phyloP scores from a whole-genome alignment of 331 rosid genomes.

The Ulmus americana region DNA sequence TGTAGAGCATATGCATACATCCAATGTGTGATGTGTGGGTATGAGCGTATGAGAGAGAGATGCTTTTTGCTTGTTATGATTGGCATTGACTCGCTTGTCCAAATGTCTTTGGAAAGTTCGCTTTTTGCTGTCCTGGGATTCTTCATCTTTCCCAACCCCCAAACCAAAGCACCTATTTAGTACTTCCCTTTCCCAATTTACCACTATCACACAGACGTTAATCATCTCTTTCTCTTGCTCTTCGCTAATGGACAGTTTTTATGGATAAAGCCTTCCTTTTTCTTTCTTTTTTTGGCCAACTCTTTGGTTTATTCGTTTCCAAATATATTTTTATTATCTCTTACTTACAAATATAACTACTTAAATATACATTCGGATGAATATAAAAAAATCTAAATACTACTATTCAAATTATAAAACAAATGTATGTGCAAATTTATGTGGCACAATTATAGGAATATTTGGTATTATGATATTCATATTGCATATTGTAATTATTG shows the following conservation, averaged over 20 bases:
- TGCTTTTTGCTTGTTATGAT: conserved; percentile 59
- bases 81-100: conserved; percentile 81
- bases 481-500: too few species aligned
- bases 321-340: too few species aligned
- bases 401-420: too few species aligned
- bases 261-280: conserved; percentile 18
- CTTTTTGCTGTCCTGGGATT: conserved; percentile 33
- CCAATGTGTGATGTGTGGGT: too few species aligned
- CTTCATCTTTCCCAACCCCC: conserved; percentile 36
- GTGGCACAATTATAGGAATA: too few species aligned
- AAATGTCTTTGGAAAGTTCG: conserved; percentile 56
- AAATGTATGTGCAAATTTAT: too few species aligned
- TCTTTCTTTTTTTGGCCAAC: conserved; percentile 17
- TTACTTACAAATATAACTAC: too few species aligned
- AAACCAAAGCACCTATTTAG: conserved; percentile 9
- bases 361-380: too few species aligned
- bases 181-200: conserved; percentile 5
- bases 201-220: conserved; percentile 15
- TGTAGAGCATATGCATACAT: neutral
- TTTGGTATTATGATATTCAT: too few species aligned
- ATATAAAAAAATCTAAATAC: too few species aligned
- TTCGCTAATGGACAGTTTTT: conserved; percentile 20
- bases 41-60: conserved; percentile 11
- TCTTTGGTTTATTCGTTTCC: neutral
- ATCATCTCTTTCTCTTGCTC: conserved; percentile 7